Conservation (phyloP, 164 flowering plant species). For the Berberis thunbergii region DNA sequence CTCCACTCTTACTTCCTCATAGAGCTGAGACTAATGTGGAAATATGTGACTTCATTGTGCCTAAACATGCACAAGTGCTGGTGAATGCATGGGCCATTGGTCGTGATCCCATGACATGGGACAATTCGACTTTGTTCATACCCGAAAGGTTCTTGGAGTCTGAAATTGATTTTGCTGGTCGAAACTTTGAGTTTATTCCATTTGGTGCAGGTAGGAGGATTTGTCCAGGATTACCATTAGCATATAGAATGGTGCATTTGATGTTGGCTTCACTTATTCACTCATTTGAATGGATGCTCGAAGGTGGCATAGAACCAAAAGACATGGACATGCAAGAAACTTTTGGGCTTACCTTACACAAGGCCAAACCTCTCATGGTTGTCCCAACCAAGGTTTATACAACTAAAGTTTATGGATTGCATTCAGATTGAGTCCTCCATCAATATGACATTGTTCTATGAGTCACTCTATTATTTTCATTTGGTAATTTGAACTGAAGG, state of each 20-base stretch:
- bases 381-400: not conserved
- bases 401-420: no score
- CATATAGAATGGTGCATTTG: slow-evolving; percentile 5
- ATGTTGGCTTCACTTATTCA: slow-evolving; percentile 2
- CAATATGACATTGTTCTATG: no score
- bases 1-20: slow-evolving; percentile 2
- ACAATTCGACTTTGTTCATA: not conserved
- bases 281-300: not conserved
- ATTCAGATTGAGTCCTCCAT: no score
- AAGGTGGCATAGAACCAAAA: not conserved
- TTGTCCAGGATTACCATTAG: slow-evolving; percentile 6
- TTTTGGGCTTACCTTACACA: slow-evolving; percentile 5
- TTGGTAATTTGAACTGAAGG: no score
- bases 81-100: slow-evolving; percentile 7
- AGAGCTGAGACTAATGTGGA: slow-evolving; percentile 7
- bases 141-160: slow-evolving; percentile 8
- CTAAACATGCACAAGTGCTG: slow-evolving; percentile 4
- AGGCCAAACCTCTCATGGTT: not conserved
- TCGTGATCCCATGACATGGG: slow-evolving; percentile 1
- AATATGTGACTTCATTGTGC: slow-evolving; percentile 3
- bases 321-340: slow-evolving; percentile 2
- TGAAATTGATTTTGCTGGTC: not conserved
- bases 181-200: slow-evolving; percentile 1
- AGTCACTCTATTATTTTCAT: no score
- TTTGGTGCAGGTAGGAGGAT: slow-evolving; percentile 7